Conservation (phyloP, 1,284 basidiomycete species). For the Irpex lacteus region DNA sequence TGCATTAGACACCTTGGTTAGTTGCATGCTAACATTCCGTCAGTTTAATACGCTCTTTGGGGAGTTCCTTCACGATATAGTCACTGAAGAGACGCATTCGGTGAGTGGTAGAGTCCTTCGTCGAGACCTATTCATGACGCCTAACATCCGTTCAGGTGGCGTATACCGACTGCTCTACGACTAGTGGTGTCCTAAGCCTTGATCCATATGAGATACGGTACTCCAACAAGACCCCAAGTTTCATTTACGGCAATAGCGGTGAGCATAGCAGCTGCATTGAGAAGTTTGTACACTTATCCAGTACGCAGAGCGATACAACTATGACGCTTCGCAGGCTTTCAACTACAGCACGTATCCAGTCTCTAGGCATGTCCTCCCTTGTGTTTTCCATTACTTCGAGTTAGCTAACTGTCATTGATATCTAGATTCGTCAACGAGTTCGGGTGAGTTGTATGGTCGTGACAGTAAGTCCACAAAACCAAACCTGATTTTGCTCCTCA, state of each 20-base stretch:
- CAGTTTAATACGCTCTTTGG: constrained; percentile 53
- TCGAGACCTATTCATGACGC: background rate
- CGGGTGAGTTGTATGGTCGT: constrained; percentile 34
- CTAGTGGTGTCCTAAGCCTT: constrained; percentile 52
- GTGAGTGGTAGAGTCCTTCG: constrained; percentile 25
- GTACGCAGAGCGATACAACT: constrained; percentile 50
- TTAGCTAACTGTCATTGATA: background rate
- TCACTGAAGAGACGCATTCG: constrained; percentile 49
- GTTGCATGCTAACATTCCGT: background rate
- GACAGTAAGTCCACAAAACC: background rate
- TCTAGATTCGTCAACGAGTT: constrained; percentile 60
- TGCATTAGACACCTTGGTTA: background rate
- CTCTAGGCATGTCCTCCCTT: constrained; percentile 33
- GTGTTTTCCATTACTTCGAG: background rate
- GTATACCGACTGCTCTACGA: constrained; percentile 64
- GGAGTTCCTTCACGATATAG: constrained; percentile 50
- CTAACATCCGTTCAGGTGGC: constrained; percentile 39
- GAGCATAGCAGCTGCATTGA: constrained; percentile 15
- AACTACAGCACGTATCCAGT: constrained; percentile 55
- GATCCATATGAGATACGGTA: constrained; percentile 57
- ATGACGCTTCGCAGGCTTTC: constrained; percentile 53
- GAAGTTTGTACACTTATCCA: background rate
- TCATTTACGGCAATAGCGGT: constrained; percentile 60
- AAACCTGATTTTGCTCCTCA: background rate
- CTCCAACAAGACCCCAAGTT: constrained; percentile 44